phyloP scores from a whole-genome alignment of 768 basidiomycete genomes.

The Agaricus subrufescens region DNA sequence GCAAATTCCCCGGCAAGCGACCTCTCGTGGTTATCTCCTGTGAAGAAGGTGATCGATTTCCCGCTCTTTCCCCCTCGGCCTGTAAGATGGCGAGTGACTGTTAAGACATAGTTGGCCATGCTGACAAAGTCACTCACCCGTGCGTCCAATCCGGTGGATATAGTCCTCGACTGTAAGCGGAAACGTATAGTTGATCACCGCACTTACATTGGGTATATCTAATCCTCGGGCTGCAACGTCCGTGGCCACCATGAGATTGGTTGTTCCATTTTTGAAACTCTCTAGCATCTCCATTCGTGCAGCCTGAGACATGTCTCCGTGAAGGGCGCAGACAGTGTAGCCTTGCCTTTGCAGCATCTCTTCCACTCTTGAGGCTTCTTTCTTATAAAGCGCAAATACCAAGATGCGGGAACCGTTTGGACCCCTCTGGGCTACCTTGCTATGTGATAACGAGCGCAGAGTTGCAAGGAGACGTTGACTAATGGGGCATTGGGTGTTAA shows the following conservation, averaged over 20 bases:
- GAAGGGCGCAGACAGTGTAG: slow-evolving; percentile 77
- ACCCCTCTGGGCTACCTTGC: slow-evolving; percentile 51
- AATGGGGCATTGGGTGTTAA: not conserved
- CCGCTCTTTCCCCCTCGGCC: slow-evolving; percentile 89
- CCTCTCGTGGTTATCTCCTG: slow-evolving; percentile 81
- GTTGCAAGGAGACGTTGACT: slow-evolving; percentile 59
- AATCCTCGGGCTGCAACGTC: slow-evolving; percentile 97
- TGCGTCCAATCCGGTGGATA: slow-evolving; percentile 86
- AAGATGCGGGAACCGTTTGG: slow-evolving; percentile 66
- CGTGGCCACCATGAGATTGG: slow-evolving; percentile 86
- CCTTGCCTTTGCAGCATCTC: slow-evolving; percentile 67
- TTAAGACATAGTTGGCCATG: not conserved
- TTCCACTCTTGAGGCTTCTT: slow-evolving; percentile 91
- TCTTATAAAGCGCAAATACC: slow-evolving; percentile 96
- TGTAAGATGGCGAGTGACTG: slow-evolving; percentile 16
- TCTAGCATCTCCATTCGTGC: slow-evolving; percentile 84
- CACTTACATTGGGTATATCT: slow-evolving; percentile 93
- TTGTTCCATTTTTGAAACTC: slow-evolving; percentile 77
- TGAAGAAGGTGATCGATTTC: slow-evolving; percentile 95
- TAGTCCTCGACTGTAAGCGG: slow-evolving; percentile 95
- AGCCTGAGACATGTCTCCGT: slow-evolving; percentile 87
- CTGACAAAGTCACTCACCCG: slow-evolving; percentile 44
- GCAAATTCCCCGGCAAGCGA: slow-evolving; percentile 91
- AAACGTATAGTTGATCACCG: slow-evolving; percentile 97
- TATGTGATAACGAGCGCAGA: slow-evolving; percentile 51